phyloP scores from a whole-genome alignment of 2,329 filamentous ascomycete species.

The Pseudogymnoascus sp. region DNA sequence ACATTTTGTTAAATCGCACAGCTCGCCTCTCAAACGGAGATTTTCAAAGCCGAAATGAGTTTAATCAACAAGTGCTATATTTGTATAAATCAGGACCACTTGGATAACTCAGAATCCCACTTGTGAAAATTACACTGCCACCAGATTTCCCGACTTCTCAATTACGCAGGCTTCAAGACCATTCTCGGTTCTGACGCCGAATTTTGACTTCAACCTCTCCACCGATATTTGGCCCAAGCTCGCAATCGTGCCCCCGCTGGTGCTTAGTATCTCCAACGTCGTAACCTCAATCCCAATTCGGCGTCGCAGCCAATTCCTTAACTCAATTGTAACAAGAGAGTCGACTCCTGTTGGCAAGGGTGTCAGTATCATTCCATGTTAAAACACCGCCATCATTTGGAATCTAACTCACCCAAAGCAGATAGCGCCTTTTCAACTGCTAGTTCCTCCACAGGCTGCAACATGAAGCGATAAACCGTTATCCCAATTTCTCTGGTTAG shows the following conservation, averaged over 20 bases:
- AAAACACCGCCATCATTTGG: background rate
- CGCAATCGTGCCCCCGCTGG: background rate
- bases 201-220: background rate
- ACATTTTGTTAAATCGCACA: background rate
- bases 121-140: background rate
- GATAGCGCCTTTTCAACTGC: background rate
- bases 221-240: background rate
- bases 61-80: background rate
- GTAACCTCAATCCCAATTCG: background rate
- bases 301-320: constrained; percentile 15
- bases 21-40: background rate
- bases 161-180: background rate
- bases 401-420: background rate
- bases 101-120: background rate
- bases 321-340: constrained; percentile 16
- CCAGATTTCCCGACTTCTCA: background rate
- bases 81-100: background rate
- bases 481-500: background rate
- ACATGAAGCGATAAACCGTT: background rate
- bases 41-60: background rate
- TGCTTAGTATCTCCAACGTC: background rate
- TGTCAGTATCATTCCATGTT: background rate
- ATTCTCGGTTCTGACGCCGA: background rate
- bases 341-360: constrained; percentile 12
- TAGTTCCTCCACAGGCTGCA: background rate